Evolutionary conservation across 2,329 filamentous ascomycete species (phyloP), one percentile per base, ranked within the genome.

Genomic region (Penicillium thymicola): DNA sequence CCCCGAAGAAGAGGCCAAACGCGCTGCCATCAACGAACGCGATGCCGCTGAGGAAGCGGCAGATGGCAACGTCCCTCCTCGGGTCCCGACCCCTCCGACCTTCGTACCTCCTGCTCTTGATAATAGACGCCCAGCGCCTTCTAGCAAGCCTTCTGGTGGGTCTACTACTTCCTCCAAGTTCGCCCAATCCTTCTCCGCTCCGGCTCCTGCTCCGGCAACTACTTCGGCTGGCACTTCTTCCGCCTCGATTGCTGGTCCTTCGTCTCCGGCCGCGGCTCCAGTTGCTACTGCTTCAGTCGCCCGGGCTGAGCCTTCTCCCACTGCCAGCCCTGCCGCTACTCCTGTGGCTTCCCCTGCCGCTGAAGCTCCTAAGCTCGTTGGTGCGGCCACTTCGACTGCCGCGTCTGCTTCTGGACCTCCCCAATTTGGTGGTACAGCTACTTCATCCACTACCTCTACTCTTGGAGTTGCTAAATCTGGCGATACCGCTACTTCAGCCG

Each of bases 151-250:
- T n/a, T 18, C 10, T 11, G 23, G 21, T 25, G 49, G 42, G 5
- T 61, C 64, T 41, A 50, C 52, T 9, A 65, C 64, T 16, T 54
- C 61, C 7, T 59, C 32, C 34, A 46, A 65, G 23, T 66, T 66
- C 30, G 61, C 63, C 18, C 57, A 65, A 37, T 65, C 64, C 4
- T 65, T 63, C 46, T 64, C 61, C 3, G 54, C 62, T 10, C 57
- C 58, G 30, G 18, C 41, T 37, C 23, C 59, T 21, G 47, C 52
- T 32, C 43, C 47, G 6, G 32, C 43, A 21, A 18, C 46, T 32
- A 40, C 46, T 9, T 40, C 44, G 18, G 40, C 27, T 37, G 13
- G 27, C 14, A 28, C 55, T 18, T 27, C 38, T 13, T 11, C n/a
- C 6, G 25, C 43, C 36, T 10, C 44, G 9, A 13, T 13, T 41